A percentile compares a stretch with the other conserved stretches of the same genome.
phyloP scores from a whole-genome alignment of 305 asterid genomes.

The Fraxinus baroniana region DNA sequence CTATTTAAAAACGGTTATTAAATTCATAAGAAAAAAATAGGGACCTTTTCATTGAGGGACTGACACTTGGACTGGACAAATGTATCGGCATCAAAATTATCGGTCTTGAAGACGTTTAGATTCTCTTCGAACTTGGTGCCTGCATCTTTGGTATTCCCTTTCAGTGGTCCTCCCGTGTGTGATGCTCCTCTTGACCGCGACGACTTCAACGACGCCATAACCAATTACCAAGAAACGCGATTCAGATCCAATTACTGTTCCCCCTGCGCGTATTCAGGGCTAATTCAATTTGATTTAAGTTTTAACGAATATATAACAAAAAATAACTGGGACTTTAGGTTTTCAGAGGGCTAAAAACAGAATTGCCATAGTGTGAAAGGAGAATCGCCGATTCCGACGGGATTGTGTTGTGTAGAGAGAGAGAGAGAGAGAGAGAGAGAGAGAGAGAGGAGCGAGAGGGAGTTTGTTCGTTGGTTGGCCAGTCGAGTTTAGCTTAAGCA shows the following conservation, averaged over 20 bases:
- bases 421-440: conserved; percentile 32
- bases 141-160: conserved; percentile 55
- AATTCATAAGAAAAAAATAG: background rate
- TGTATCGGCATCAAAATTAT: conserved; percentile 82
- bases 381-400: conserved; percentile 19
- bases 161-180: conserved; percentile 51
- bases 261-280: conserved; percentile 25
- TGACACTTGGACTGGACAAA: conserved; percentile 90
- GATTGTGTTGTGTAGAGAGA: conserved; percentile 29
- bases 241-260: conserved; percentile 9
- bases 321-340: background rate
- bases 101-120: conserved; percentile 90
- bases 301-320: background rate
- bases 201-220: conserved; percentile 77
- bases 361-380: conserved; percentile 33
- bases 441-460: conserved; percentile 22
- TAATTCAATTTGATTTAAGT: conserved; percentile 24
- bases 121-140: conserved; percentile 82
- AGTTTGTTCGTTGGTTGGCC: conserved; percentile 35
- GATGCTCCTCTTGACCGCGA: conserved; percentile 81
- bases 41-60: conserved; percentile 79
- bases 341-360: conserved; percentile 14
- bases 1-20: background rate
- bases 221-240: conserved; percentile 1
- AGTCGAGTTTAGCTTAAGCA: conserved; percentile 21